Percentiles rank a stretch among this genome's conserved stretches.
phyloP scores from a whole-genome alignment of 2,329 filamentous ascomycete genomes.

The Biscogniauxia marginata region DNA sequence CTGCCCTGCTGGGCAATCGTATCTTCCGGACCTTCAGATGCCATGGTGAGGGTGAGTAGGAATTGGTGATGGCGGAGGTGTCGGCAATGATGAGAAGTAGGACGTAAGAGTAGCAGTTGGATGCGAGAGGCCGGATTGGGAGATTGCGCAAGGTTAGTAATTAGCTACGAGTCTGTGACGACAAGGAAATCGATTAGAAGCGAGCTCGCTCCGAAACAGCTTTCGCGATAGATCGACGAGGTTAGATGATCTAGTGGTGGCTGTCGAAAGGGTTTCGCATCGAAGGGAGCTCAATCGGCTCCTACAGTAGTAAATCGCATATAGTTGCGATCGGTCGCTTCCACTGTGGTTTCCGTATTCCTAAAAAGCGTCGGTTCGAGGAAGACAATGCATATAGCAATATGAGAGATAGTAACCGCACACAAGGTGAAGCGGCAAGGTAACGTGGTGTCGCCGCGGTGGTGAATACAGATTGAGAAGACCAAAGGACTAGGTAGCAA shows the following conservation, averaged over 20 bases:
- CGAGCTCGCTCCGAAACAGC: not conserved
- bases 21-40: slow-evolving; percentile 26
- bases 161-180: not conserved
- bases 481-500: slow-evolving; percentile 7
- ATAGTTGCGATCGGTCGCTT: too few relatives aligned
- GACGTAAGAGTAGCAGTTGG: not conserved
- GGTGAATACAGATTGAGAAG: not conserved
- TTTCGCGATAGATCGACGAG: not conserved
- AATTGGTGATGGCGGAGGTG: slow-evolving; percentile 2
- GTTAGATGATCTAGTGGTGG: not conserved
- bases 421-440: slow-evolving; percentile 1
- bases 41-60: slow-evolving; percentile 20
- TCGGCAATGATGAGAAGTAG: not conserved
- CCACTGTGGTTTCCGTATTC: not conserved
- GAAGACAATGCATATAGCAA: not conserved
- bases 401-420: not conserved
- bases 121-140: not conserved
- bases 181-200: not conserved
- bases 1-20: slow-evolving; percentile 20
- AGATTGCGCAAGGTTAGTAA: not conserved
- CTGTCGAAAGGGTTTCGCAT: slow-evolving; percentile 8
- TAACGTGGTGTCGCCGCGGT: not conserved
- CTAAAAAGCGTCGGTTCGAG: too few relatives aligned
- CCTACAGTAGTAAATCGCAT: not conserved
- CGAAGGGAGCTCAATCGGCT: slow-evolving; percentile 10